Conservation (phyloP, 2,329 filamentous ascomycete species). For the Aspergillus pseudonomiae region DNA sequence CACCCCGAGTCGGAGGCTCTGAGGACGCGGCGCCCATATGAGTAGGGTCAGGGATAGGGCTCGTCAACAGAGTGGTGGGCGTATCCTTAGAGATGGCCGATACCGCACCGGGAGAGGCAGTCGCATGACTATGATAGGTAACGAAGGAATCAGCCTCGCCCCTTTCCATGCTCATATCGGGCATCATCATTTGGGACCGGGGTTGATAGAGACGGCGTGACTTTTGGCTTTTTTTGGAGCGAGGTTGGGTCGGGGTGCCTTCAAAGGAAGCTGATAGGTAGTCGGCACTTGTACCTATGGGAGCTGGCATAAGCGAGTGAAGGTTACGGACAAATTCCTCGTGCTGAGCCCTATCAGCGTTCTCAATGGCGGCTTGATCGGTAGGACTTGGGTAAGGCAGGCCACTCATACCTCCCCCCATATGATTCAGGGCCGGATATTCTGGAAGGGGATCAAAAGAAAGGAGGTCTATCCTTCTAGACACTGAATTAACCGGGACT, state of each 20-base stretch:
- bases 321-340: conserved; percentile 25
- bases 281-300: conserved; percentile 12
- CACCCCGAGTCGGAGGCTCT: conserved; percentile 21
- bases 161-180: conserved; percentile 8
- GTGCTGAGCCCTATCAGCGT: conserved; percentile 16
- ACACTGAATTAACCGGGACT: conserved; percentile 1
- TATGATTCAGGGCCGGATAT: conserved; percentile 17
- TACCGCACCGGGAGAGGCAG: conserved; percentile 15
- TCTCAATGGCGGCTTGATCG: conserved; percentile 15
- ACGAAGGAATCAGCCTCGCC: conserved; percentile 13
- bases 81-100: conserved; percentile 21
- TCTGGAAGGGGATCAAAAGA: conserved; percentile 23
- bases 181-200: conserved; percentile 13
- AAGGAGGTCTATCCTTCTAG: conserved; percentile 27
- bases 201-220: conserved; percentile 28
- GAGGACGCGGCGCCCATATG: conserved; percentile 16
- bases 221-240: conserved; percentile 20
- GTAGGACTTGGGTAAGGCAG: conserved; percentile 14
- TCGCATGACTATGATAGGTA: conserved; percentile 11
- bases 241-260: conserved; percentile 8
- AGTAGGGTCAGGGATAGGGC: conserved; percentile 14
- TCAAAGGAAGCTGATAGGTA: conserved; percentile 16
- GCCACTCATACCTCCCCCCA: conserved; percentile 8
- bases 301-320: conserved; percentile 22
- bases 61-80: conserved; percentile 14